Base-by-base conservation (phyloP, 2,329 filamentous ascomycete genomes). In the Fusarium euwallaceae region DNA sequence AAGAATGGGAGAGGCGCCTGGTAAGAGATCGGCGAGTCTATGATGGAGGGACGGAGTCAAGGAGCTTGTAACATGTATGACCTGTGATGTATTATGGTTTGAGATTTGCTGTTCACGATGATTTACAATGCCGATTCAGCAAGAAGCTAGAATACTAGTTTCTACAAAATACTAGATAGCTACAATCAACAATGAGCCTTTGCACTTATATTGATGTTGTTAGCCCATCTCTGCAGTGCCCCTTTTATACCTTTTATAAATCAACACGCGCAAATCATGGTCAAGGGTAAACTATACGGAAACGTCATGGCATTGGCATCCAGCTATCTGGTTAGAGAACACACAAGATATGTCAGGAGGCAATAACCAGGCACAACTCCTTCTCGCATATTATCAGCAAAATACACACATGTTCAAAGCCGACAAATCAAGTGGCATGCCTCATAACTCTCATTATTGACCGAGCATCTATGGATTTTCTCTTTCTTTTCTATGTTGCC, bases 11-110 rank as follows among this genome's bases (percentile, higher is more conserved):
- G 78, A 80, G 32, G 68, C 64, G 6, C 71, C 75, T 10, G 72
- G 69, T 11, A 81, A 82, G 68, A 74, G 71, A 29, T 79, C 79
- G 9, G 22, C 68, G 4, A 78, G 78, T 59, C 24, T 78, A 17
- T 81, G 37, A 76, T 2, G 27, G 39, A 32, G 41, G 20, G 48
- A 16, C 6, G 14, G 16, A 11, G 6, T 8, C 29, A 20, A 11
- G 6, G 53, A 2, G n/a, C 24, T 34, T 51, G 63, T 24, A 53
- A 32, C 24, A 45, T 65, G 63, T 37, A 45, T 55, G 22, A 41
- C 53, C 56, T 64, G 12, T 55, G 62, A 69, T 71, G 60, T 66
- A 67, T 32, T 34, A 66, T 61, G 71, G 63, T 29, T 29, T 17
- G 29, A 48, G 41, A 69, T 72, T 61, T 64, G 58, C 45, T 39